Evolutionary conservation across 768 basidiomycete genomes (phyloP).

Genomic region (Tylopilus subfusipes): DNA sequence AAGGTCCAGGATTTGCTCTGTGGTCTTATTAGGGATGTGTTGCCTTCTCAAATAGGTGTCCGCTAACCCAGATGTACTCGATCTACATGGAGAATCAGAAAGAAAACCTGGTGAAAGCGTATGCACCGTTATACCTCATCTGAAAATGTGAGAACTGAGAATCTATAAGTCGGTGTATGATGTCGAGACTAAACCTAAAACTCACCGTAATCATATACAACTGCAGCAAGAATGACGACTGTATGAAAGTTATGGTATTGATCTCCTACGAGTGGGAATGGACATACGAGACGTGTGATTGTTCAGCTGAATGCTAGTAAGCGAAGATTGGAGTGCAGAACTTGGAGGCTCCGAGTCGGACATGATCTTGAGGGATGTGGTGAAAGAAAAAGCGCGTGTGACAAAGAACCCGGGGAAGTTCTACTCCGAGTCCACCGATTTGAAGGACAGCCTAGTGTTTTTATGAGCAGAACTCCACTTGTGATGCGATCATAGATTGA

Average conservation of each 20-base stretch:
- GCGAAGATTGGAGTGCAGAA: not conserved
- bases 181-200: not conserved
- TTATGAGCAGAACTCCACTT: too few relatives aligned
- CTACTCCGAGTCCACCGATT: too few relatives aligned
- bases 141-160: not conserved
- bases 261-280: not conserved
- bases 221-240: not conserved
- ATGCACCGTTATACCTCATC: not conserved
- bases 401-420: too few relatives aligned
- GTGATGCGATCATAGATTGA: too few relatives aligned
- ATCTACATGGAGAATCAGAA: not conserved
- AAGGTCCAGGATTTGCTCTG: slow-evolving; percentile 3
- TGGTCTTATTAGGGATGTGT: not conserved
- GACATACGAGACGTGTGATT: not conserved
- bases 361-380: not conserved
- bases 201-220: not conserved
- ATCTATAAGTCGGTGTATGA: not conserved
- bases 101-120: too few relatives aligned
- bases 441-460: too few relatives aligned
- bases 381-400: too few relatives aligned
- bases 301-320: not conserved
- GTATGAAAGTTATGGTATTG: not conserved
- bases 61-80: not conserved
- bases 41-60: too few relatives aligned
- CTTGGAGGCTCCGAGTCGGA: too few relatives aligned